phyloP scores from a whole-genome alignment of 305 asterid genomes.

The Fraxinus ornus region DNA sequence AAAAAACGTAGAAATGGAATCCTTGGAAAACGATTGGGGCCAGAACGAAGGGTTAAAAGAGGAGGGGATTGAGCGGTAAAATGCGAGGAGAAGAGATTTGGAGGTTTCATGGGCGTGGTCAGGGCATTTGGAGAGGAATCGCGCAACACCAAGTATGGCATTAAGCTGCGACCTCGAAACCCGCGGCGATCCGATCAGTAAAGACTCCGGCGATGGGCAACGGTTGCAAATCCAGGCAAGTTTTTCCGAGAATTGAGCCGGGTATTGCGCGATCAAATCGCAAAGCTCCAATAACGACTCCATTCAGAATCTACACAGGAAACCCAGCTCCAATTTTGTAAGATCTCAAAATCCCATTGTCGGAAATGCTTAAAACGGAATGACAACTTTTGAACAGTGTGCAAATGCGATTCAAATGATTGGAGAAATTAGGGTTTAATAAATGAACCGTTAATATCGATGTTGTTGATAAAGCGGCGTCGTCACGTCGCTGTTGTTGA shows the following conservation, averaged over 20 bases:
- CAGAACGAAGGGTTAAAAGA: slow-evolving; percentile 67
- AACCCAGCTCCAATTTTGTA: slow-evolving; percentile 24
- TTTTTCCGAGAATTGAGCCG: slow-evolving; percentile 61
- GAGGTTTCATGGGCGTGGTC: slow-evolving; percentile 57
- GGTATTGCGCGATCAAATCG: slow-evolving; percentile 74
- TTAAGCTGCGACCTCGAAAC: slow-evolving; percentile 90
- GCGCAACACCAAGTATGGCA: slow-evolving; percentile 72
- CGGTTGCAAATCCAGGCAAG: slow-evolving; percentile 86
- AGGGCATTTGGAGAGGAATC: slow-evolving; percentile 79
- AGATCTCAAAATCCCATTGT: slow-evolving; percentile 34
- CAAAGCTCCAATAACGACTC: slow-evolving; percentile 86
- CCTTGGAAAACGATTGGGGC: slow-evolving; percentile 79
- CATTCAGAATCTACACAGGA: slow-evolving; percentile 38
- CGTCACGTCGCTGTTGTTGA: slow-evolving; percentile 36
- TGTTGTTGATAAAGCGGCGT: slow-evolving; percentile 31
- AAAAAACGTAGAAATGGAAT: slow-evolving; percentile 62
- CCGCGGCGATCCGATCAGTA: slow-evolving; percentile 71
- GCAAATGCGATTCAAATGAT: slow-evolving; percentile 2
- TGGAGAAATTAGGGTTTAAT: slow-evolving; percentile 33
- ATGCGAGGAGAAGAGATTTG: slow-evolving; percentile 67
- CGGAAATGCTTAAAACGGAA: slow-evolving; percentile 19
- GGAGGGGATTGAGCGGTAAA: slow-evolving; percentile 75
- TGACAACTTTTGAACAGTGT: slow-evolving; percentile 15
- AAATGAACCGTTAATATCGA: slow-evolving; percentile 21
- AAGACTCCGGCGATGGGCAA: slow-evolving; percentile 75